Percentiles rank a stretch among this genome's conserved stretches.
phyloP scores from a whole-genome alignment of 2,329 filamentous ascomycete species.

The Sarocladium kiliense region DNA sequence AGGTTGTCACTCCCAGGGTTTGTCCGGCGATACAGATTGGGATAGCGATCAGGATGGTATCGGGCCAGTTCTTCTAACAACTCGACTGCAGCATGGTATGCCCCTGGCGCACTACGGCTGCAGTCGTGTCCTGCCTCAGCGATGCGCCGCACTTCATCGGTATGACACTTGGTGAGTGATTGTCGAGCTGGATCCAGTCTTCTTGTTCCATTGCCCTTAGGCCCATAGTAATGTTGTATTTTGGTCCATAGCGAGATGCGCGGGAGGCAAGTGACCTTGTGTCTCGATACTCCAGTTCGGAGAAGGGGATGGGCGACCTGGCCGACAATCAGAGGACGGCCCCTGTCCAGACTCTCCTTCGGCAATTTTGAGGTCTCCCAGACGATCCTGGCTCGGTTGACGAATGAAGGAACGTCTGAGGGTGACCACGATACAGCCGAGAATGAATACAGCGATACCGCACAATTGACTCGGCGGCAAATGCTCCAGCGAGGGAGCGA shows the following conservation, averaged over 20 bases:
- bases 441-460: neutral
- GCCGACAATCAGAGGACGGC: slow-evolving; percentile 35
- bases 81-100: slow-evolving; percentile 67
- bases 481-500: neutral
- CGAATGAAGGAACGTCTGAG: neutral
- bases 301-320: slow-evolving; percentile 63
- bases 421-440: neutral
- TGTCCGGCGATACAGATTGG: slow-evolving; percentile 61
- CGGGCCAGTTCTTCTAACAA: slow-evolving; percentile 66
- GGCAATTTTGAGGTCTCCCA: neutral
- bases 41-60: slow-evolving; percentile 73
- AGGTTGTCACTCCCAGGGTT: slow-evolving; percentile 63
- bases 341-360: neutral
- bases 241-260: slow-evolving; percentile 68
- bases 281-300: too few relatives aligned
- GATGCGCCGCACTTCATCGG: slow-evolving; percentile 64
- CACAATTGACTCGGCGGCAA: neutral
- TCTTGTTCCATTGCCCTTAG: slow-evolving; percentile 64
- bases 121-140: slow-evolving; percentile 61
- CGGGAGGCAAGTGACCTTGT: too few relatives aligned
- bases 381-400: neutral
- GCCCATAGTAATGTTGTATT: slow-evolving; percentile 74
- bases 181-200: slow-evolving; percentile 83
- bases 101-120: slow-evolving; percentile 63
- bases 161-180: slow-evolving; percentile 70